Evolutionary conservation across 345 rosid species (phyloP).

Genomic region (Psidium friedrichsthalianum): DNA sequence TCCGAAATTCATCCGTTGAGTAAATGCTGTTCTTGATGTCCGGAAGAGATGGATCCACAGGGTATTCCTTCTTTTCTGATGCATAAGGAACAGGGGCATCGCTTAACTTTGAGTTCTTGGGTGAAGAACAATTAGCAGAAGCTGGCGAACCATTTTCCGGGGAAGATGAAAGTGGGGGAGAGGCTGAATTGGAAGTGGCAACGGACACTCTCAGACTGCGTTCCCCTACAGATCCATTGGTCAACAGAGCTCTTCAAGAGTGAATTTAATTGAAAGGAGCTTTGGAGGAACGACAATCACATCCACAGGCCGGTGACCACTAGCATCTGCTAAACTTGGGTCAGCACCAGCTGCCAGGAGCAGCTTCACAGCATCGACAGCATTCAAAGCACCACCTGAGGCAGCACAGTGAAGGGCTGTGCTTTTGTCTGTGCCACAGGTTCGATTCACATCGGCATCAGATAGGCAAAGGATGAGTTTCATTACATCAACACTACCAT

Average conservation of each 20-base stretch:
- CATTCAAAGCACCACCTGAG: conserved; percentile 76
- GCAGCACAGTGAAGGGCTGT: conserved; percentile 97
- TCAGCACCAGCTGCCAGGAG: conserved; percentile 85
- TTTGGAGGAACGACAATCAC: conserved; percentile 76
- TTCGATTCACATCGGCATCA: conserved; percentile 61
- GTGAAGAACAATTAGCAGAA: conserved; percentile 30
- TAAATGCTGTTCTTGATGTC: conserved; percentile 93
- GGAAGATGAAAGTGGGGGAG: conserved; percentile 55
- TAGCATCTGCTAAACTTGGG: conserved; percentile 43
- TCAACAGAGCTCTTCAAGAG: conserved; percentile 59
- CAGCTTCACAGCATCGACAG: conserved; percentile 60
- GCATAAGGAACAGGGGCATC: conserved; percentile 15
- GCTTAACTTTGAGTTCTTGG: conserved; percentile 22
- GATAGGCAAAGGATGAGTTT: conserved; percentile 58
- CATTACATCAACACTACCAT: conserved; percentile 70
- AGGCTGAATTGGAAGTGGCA: conserved; percentile 18
- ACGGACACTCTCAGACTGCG: conserved; percentile 35
- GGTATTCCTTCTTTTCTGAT: conserved; percentile 79
- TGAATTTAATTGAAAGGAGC: conserved; percentile 34
- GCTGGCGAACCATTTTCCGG: conserved; percentile 48
- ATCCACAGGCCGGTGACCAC: conserved; percentile 63
- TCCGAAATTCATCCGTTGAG: conserved; percentile 86
- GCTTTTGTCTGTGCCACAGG: conserved; percentile 56
- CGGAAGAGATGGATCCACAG: conserved; percentile 86
- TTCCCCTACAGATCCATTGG: conserved; percentile 39